A percentile compares a stretch with the other conserved stretches of the same genome.
Evolutionary conservation across 768 basidiomycete species (phyloP).

Genomic region (Pholiota microspora): DNA sequence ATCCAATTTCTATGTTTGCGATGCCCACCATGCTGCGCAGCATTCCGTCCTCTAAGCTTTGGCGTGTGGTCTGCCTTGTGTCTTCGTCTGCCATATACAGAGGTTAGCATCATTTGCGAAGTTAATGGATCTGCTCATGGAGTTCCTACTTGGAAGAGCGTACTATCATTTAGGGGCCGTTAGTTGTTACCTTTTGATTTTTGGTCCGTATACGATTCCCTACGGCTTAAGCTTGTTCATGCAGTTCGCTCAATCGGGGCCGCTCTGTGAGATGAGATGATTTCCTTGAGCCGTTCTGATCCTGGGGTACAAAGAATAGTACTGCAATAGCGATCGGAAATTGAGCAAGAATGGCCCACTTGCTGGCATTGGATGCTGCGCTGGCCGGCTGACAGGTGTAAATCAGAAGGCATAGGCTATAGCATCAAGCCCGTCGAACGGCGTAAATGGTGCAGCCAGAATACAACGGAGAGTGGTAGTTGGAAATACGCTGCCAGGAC

Average conservation of each 20-base stretch:
- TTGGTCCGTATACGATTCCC: too few species aligned
- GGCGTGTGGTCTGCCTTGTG: neutral
- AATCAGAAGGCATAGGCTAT: neutral
- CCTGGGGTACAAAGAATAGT: neutral
- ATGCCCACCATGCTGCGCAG: neutral
- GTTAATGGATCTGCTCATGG: too few species aligned
- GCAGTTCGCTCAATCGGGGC: too few species aligned
- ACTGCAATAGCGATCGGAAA: neutral
- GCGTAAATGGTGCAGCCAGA: constrained; percentile 28
- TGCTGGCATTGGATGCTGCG: neutral
- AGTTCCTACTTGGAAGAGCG: too few species aligned
- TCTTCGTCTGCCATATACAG: neutral
- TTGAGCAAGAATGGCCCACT: neutral
- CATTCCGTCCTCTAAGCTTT: neutral
- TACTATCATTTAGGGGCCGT: too few species aligned
- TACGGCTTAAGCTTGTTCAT: too few species aligned
- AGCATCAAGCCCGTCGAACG: constrained; percentile 11
- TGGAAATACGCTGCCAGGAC: constrained; percentile 12
- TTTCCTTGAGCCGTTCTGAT: neutral
- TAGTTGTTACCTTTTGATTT: too few species aligned
- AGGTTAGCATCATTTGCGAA: neutral
- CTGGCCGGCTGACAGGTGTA: neutral
- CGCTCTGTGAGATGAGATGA: too few species aligned
- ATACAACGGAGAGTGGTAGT: constrained; percentile 16
- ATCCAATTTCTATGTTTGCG: neutral